A percentile compares a stretch with the other conserved stretches of the same genome.
These are phyloP conservation scores for Acacia melanoxylon DNA, from an alignment of 306 rosid genomes.

Conservation along the genomic window DNA sequence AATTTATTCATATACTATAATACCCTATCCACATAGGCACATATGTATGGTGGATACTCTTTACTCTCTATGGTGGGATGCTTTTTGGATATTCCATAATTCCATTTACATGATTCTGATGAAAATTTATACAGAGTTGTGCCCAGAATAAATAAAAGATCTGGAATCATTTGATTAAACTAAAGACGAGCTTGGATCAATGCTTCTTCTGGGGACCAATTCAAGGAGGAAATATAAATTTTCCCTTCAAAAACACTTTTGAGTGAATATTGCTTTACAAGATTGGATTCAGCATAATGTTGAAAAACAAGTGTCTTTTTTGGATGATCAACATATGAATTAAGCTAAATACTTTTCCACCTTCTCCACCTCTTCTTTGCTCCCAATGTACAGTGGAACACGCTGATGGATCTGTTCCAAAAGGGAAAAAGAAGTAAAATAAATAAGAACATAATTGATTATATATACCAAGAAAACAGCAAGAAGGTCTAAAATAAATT, in stretches of 20 bases:
- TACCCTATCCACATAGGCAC: neutral
- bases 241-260: conserved; percentile 23
- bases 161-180: neutral
- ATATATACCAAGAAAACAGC: neutral
- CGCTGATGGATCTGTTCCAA: conserved; percentile 85
- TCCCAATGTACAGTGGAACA: conserved; percentile 89
- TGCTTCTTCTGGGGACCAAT: neutral
- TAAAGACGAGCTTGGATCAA: neutral
- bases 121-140: conserved; percentile 1
- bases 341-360: conserved; percentile 86
- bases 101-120: neutral
- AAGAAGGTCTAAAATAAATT: neutral
- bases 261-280: conserved; percentile 20
- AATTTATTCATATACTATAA: neutral
- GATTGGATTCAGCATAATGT: conserved; percentile 23
- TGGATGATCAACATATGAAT: conserved; percentile 24
- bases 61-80: neutral
- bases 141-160: conserved; percentile 11
- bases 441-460: neutral
- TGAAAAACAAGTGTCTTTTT: conserved; percentile 32
- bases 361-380: conserved; percentile 86
- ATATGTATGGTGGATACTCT: neutral
- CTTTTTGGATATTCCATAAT: conserved; percentile 9
- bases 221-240: neutral
- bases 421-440: neutral